Percentiles rank a stretch among this genome's conserved stretches.
Conservation (phyloP, 257 asterid species). For the Plantago ovata region DNA sequence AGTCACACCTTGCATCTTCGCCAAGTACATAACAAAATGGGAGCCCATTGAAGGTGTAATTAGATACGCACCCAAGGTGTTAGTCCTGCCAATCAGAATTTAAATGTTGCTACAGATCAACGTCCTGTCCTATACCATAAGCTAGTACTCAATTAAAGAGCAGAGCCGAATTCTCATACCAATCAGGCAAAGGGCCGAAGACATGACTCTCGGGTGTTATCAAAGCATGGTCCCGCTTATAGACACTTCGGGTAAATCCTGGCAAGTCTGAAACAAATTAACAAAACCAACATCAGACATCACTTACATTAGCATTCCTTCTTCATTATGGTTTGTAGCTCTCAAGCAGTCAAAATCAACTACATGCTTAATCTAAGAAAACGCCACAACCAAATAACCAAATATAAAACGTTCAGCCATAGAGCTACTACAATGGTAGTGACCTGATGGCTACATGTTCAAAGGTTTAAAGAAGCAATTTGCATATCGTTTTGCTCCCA, state of each 20-base stretch:
- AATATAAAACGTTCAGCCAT: too few species aligned
- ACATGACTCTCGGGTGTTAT: slow-evolving; percentile 98
- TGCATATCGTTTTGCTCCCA: too few species aligned
- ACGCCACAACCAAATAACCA: too few species aligned
- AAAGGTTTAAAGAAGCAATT: too few species aligned
- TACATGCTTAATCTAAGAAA: too few species aligned
- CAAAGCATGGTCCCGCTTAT: slow-evolving; percentile 79
- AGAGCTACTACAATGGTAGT: too few species aligned
- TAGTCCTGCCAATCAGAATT: slow-evolving; percentile 42
- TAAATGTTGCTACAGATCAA: slow-evolving; percentile 7
- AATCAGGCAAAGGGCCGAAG: slow-evolving; percentile 77
- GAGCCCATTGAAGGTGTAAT: slow-evolving; percentile 84
- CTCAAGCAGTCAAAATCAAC: too few species aligned
- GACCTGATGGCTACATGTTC: too few species aligned
- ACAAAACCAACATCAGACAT: slow-evolving; percentile 13
- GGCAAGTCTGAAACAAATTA: slow-evolving; percentile 74
- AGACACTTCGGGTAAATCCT: slow-evolving; percentile 90
- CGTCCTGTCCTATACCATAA: not conserved
- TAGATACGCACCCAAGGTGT: slow-evolving; percentile 76
- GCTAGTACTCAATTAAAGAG: not conserved
- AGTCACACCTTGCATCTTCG: slow-evolving; percentile 83
- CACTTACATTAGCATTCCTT: too few species aligned
- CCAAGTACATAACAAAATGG: slow-evolving; percentile 91
- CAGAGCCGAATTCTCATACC: slow-evolving; percentile 36
- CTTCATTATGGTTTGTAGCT: too few species aligned